Base-by-base conservation (phyloP, 2,329 filamentous ascomycete species). In the Tolypocladium ophioglossoides region DNA sequence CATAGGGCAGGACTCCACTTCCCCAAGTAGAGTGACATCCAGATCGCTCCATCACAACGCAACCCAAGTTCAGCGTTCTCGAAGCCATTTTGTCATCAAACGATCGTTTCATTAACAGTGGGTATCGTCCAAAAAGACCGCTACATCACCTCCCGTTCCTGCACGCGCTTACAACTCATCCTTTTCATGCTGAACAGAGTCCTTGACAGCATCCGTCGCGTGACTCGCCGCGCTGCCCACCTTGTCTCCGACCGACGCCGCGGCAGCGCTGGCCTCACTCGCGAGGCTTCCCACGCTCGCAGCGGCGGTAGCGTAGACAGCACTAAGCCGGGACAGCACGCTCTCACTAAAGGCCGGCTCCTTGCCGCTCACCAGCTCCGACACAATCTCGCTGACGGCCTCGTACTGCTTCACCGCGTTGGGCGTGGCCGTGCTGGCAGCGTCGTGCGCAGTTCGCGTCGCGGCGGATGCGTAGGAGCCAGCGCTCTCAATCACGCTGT, bases 341-440 rank as follows among this genome's bases (percentile, higher is more conserved):
- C 87, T 91, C 64, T 95, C 87, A 0, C 86, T 91, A 63, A 90
- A 95, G 16, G 84, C 83, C 0, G 88, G 85, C 65, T 95, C 89
- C 67, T 86, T 89, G 52, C 87, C 90, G 41, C 78, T 72, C 16
- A 95, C 75, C 1, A 95, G 74, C 68, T 95, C 89, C 1, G 86
- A 87, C 16, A 95, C 78, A 2, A 94, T 78, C 14, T 79, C 81
- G 65, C 85, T 83, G 6, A 95, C 78, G 30, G 82, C 82, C 6
- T 80, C 78, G 60, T 89, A 91, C 62, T 89, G 85, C 50, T 79
- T 76, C 7, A 75, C 74, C 0, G 81, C 81, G 41, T 77, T 77
- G 22, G 78, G 78, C 1, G 83, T 84, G 6, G 82, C 85, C 46
- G 84, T 82, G 1, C 65, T 62, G 3, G 68, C 65, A 3, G 69